These are phyloP conservation scores for Letharia columbiana DNA, from an alignment of 495 filamentous ascomycete species.

Conservation along the genomic window DNA sequence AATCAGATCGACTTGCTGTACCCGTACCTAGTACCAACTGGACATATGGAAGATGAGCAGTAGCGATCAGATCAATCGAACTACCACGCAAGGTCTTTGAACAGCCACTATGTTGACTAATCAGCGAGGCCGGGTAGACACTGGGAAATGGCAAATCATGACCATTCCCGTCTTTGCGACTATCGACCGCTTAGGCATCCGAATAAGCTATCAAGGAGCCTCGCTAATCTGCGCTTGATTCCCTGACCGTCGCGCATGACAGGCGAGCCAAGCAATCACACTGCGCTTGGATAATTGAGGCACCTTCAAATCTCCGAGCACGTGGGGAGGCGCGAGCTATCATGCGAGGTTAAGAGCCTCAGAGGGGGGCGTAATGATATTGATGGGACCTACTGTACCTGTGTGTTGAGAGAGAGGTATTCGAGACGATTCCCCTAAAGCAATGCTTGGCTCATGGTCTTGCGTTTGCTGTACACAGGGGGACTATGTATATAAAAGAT, in stretches of 20 bases:
- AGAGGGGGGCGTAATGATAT: neutral
- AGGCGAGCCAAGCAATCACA: slow-evolving; percentile 5
- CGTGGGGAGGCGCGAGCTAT: slow-evolving; percentile 10
- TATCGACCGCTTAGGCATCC: neutral
- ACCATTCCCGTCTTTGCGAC: neutral
- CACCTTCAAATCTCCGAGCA: slow-evolving; percentile 17
- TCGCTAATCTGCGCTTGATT: slow-evolving; percentile 9
- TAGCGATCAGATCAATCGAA: slow-evolving; percentile 1
- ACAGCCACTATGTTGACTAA: neutral
- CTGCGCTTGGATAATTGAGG: slow-evolving; percentile 15
- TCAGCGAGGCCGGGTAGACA: neutral
- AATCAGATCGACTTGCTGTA: slow-evolving; percentile 4
- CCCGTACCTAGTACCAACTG: slow-evolving; percentile 15
- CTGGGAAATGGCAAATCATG: neutral
- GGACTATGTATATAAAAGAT: neutral
- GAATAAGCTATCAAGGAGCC: neutral
- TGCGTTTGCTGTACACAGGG: neutral
- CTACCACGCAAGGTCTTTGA: neutral
- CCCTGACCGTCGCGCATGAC: slow-evolving; percentile 3
- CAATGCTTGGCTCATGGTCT: neutral
- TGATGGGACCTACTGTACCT: neutral
- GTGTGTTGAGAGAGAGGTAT: neutral
- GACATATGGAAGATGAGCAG: slow-evolving; percentile 16
- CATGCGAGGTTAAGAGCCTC: neutral
- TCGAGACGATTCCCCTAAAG: neutral